Conservation (phyloP, 495 filamentous ascomycete species). For the Bathelium albidoporum region DNA sequence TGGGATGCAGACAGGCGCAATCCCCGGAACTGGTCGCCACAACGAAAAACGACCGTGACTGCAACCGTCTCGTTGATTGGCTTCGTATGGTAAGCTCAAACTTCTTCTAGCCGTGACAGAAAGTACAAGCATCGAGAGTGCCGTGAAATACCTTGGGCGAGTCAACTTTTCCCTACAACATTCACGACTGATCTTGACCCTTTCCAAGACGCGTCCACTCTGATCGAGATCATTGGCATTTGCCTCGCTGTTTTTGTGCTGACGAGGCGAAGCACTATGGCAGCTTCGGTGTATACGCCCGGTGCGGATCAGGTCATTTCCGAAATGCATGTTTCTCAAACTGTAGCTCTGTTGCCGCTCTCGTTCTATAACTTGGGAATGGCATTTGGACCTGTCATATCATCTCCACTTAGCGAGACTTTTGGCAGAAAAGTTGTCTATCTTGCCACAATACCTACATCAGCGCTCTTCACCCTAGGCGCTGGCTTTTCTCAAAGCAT, state of each 20-base stretch:
- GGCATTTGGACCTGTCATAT: constrained; percentile 22
- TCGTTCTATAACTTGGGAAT: constrained; percentile 23
- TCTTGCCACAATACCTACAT: constrained; percentile 17
- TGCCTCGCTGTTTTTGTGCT: background rate
- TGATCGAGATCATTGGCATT: background rate
- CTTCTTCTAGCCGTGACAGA: background rate
- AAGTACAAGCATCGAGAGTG: background rate
- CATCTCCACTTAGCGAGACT: constrained; percentile 23
- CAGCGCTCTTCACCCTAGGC: constrained; percentile 24
- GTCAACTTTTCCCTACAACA: no score
- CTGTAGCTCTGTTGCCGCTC: constrained; percentile 21
- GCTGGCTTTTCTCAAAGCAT: constrained; percentile 20
- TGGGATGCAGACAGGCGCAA: background rate
- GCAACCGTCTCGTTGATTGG: background rate
- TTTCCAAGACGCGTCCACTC: background rate
- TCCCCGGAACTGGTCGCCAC: background rate
- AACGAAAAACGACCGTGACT: background rate
- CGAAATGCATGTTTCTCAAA: constrained; percentile 17
- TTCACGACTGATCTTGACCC: background rate
- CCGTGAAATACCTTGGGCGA: no score
- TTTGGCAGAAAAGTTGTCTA: constrained; percentile 20
- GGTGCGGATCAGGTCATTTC: constrained; percentile 12
- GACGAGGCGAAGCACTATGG: constrained; percentile 15
- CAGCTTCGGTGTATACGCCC: constrained; percentile 24
- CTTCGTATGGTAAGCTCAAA: background rate